phyloP scores from a whole-genome alignment of 768 basidiomycete genomes.

The Phlebiopsis gigantea region DNA sequence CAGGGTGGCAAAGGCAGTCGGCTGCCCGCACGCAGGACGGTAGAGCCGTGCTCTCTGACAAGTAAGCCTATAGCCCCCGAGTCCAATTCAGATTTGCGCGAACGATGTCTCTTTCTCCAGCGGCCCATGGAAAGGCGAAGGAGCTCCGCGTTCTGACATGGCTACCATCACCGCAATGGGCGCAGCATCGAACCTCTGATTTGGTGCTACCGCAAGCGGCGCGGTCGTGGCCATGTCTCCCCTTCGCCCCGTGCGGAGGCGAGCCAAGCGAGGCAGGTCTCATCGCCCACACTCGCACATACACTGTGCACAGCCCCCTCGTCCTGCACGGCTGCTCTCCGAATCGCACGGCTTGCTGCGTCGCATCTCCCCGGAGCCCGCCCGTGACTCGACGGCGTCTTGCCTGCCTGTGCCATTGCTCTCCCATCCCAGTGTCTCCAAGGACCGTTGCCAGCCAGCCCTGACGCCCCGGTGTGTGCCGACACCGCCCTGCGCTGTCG shows the following conservation, averaged over 20 bases:
- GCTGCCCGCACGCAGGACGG: too few relatives aligned
- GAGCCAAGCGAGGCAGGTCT: not conserved
- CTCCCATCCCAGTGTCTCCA: too few relatives aligned
- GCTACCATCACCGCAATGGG: conserved; percentile 1
- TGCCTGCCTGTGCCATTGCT: not conserved
- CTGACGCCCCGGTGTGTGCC: too few relatives aligned
- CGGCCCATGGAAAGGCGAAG: not conserved
- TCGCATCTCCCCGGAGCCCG: not conserved
- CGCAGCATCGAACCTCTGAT: not conserved
- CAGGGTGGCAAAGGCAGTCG: too few relatives aligned
- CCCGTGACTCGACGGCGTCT: not conserved
- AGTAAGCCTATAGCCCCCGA: not conserved
- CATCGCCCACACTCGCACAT: not conserved
- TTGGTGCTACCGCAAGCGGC: not conserved
- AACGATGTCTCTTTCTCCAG: not conserved
- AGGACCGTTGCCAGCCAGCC: too few relatives aligned
- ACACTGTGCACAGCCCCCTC: not conserved
- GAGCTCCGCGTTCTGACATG: conserved; percentile 2
- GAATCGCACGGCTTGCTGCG: not conserved
- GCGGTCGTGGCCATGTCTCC: not conserved
- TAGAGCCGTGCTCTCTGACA: too few relatives aligned
- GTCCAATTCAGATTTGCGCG: not conserved
- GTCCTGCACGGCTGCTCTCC: not conserved
- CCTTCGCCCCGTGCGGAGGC: not conserved
- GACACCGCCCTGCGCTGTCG: too few relatives aligned